phyloP scores from a whole-genome alignment of 371 early-diverging fungal genomes.

The Chytridiales sp. region DNA sequence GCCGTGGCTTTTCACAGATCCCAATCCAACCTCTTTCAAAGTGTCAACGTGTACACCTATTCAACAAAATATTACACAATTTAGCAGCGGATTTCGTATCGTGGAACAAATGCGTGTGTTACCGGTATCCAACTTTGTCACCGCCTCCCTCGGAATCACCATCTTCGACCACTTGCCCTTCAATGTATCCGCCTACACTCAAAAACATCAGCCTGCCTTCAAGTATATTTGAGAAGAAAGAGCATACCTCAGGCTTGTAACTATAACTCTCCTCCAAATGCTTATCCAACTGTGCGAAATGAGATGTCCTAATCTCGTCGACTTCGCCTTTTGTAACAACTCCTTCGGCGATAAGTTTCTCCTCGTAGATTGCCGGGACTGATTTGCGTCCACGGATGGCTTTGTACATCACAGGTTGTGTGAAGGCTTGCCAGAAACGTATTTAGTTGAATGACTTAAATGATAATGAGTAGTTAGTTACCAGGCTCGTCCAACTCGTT shows the following conservation, averaged over 20 bases:
- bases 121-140: conserved; percentile 60
- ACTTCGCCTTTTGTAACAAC: conserved; percentile 44
- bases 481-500: conserved; percentile 95
- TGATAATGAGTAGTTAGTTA: not conserved
- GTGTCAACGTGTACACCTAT: conserved; percentile 45
- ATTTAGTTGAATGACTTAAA: conserved; percentile 2
- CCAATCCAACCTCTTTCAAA: conserved; percentile 67
- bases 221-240: not conserved
- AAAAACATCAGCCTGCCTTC: conserved; percentile 9
- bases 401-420: conserved; percentile 95
- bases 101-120: conserved; percentile 18
- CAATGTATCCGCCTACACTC: conserved; percentile 53
- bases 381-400: conserved; percentile 79
- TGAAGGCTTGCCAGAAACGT: conserved; percentile 61
- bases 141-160: conserved; percentile 54
- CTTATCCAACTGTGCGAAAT: conserved; percentile 59
- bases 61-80: conserved; percentile 2
- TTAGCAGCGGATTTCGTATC: not conserved
- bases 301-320: conserved; percentile 54
- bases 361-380: conserved; percentile 80
- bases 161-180: conserved; percentile 72
- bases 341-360: conserved; percentile 46
- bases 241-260: conserved; percentile 52
- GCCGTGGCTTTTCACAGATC: conserved; percentile 67
- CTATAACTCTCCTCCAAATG: conserved; percentile 58